Conservation (phyloP, 352 stramenopile species). For the Globisporangium uncinulatum region DNA sequence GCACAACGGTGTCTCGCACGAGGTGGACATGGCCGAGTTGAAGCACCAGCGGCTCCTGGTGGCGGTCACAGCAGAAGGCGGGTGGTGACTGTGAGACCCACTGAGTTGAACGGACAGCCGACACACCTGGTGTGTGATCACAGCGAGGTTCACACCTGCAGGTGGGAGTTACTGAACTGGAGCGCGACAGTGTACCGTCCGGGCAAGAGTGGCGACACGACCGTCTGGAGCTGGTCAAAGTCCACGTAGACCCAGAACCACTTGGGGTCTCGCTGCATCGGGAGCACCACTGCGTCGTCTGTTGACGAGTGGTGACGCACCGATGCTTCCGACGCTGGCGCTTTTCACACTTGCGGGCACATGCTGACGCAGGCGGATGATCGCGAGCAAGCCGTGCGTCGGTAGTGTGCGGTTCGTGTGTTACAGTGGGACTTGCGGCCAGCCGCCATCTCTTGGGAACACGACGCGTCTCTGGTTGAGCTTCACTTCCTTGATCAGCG, state of each 20-base stretch:
- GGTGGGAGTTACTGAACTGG: slow-evolving; percentile 5
- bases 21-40: slow-evolving; percentile 6
- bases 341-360: background rate
- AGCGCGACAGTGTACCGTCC: slow-evolving; percentile 6
- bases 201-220: background rate
- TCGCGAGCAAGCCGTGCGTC: background rate
- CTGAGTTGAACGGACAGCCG: background rate
- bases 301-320: slow-evolving; percentile 1
- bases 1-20: background rate
- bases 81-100: background rate
- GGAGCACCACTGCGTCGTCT: background rate
- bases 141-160: slow-evolving; percentile 6
- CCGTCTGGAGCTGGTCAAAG: slow-evolving; percentile 3
- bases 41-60: slow-evolving; percentile 4
- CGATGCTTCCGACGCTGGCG: background rate
- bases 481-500: slow-evolving; percentile 5
- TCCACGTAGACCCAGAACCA: slow-evolving; percentile 5
- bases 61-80: too few species aligned
- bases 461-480: slow-evolving; percentile 8
- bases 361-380: slow-evolving; percentile 2
- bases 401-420: background rate
- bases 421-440: slow-evolving; percentile 3
- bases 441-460: background rate
- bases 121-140: background rate
- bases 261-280: background rate